These are phyloP conservation scores for Trichomonascus vanleenenianus DNA, from an alignment of 805 yeast species.

Conservation along the genomic window DNA sequence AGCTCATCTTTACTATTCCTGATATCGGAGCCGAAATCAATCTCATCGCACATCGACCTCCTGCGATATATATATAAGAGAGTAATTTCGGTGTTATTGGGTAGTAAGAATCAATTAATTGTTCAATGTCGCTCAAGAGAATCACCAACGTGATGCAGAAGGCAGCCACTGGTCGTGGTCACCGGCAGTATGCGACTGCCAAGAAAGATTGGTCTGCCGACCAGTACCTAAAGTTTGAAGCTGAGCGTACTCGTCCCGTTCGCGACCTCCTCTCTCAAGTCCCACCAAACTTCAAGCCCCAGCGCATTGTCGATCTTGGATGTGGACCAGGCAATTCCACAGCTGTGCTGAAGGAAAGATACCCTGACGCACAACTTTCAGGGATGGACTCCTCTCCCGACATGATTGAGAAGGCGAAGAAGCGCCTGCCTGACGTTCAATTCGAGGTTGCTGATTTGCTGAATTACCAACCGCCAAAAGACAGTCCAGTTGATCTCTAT, in stretches of 20 bases:
- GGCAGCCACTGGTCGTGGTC: too few species aligned
- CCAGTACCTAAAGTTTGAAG: not conserved
- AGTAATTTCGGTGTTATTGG: too few species aligned
- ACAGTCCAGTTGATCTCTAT: not conserved
- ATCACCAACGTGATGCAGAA: too few species aligned
- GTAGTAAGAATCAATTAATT: too few species aligned
- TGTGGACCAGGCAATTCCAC: constrained; percentile 1
- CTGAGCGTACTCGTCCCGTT: not conserved
- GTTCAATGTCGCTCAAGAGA: too few species aligned
- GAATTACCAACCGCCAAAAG: not conserved
- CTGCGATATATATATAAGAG: too few species aligned
- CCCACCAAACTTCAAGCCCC: not conserved
- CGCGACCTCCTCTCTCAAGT: not conserved
- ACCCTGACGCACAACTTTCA: not conserved
- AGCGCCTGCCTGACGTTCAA: not conserved
- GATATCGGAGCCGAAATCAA: too few species aligned
- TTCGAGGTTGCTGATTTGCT: not conserved
- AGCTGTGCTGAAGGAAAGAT: not conserved
- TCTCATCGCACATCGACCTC: too few species aligned
- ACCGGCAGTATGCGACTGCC: not conserved
- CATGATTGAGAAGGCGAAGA: not conserved
- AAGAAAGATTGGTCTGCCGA: not conserved
- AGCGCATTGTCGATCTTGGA: not conserved
- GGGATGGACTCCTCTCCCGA: not conserved
- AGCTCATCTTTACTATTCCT: too few species aligned